A percentile compares a stretch with the other conserved stretches of the same genome.
Conservation (phyloP, 345 rosid species). For the Citrus inodora region DNA sequence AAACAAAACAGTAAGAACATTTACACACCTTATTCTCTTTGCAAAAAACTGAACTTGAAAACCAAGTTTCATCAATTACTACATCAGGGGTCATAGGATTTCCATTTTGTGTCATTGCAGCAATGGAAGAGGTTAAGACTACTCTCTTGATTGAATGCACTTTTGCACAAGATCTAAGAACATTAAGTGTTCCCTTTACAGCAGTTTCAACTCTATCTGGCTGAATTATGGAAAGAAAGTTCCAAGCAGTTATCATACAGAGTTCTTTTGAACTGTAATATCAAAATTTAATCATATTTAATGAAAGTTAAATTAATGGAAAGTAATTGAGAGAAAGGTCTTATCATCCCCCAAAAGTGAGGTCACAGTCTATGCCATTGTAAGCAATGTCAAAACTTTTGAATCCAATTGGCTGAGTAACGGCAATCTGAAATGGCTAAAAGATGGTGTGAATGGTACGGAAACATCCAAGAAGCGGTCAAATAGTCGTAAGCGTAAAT, state of each 20-base stretch:
- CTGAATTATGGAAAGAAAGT: not conserved
- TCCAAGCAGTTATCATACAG: constrained; percentile 11
- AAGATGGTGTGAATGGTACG: constrained; percentile 30
- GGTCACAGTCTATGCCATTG: constrained; percentile 50
- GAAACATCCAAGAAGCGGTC: constrained; percentile 53
- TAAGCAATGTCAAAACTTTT: constrained; percentile 59
- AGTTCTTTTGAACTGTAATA: not conserved
- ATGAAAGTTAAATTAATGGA: not conserved
- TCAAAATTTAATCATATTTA: not conserved
- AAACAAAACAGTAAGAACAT: not conserved
- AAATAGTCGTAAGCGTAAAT: constrained; percentile 47
- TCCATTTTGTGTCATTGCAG: not conserved
- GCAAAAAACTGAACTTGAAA: constrained; percentile 13
- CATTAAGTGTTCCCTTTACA: constrained; percentile 13
- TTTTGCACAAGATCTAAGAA: constrained; percentile 17
- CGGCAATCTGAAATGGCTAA: constrained; percentile 46
- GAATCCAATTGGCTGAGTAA: constrained; percentile 32
- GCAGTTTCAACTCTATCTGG: constrained; percentile 1
- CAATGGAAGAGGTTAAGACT: constrained; percentile 8
- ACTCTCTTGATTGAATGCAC: constrained; percentile 14
- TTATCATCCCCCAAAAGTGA: constrained; percentile 49
- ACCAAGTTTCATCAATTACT: constrained; percentile 26
- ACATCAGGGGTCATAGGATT: constrained; percentile 14
- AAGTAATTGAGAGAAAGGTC: constrained; percentile 6
- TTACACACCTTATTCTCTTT: constrained; percentile 22